These are phyloP conservation scores for Mucor sp. DNA, from an alignment of 371 early-diverging fungal genomes.

Conservation along the genomic window DNA sequence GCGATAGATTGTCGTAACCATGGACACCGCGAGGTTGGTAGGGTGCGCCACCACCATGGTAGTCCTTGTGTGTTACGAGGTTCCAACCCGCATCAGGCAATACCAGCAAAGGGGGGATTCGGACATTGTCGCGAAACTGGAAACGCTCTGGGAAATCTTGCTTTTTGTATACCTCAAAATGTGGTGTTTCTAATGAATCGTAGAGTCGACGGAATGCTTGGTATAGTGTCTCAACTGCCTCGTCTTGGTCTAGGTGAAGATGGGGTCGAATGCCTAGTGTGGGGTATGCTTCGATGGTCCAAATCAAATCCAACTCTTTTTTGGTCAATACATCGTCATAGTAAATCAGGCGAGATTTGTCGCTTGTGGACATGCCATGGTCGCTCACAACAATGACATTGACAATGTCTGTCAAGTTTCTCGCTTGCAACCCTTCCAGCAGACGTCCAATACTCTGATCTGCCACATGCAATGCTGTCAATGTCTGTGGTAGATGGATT, in stretches of 20 bases:
- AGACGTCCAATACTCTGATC: conserved; percentile 74
- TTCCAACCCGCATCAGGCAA: conserved; percentile 71
- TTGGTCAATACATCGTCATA: conserved; percentile 67
- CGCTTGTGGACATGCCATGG: conserved; percentile 87
- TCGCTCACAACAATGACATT: conserved; percentile 90
- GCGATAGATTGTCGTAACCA: conserved; percentile 83
- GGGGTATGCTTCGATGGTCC: conserved; percentile 35
- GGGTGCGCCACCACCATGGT: conserved; percentile 16
- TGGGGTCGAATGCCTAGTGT: conserved; percentile 49
- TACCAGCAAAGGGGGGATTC: conserved; percentile 78
- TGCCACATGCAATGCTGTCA: conserved; percentile 42
- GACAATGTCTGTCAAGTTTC: conserved; percentile 72
- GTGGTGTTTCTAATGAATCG: conserved; percentile 23
- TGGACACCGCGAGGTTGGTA: conserved; percentile 69
- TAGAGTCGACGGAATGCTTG: conserved; percentile 37
- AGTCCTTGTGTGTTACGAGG: conserved; percentile 49
- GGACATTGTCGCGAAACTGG: conserved; percentile 54
- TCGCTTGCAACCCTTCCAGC: conserved; percentile 52
- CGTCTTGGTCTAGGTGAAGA: conserved; percentile 19
- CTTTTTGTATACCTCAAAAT: conserved; percentile 64
- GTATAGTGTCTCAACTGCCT: conserved; percentile 34
- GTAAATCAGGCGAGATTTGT: conserved; percentile 59
- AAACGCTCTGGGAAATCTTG: conserved; percentile 67
- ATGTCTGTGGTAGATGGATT: conserved; percentile 25
- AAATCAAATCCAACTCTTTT: conserved; percentile 35